phyloP scores from a whole-genome alignment of 331 rosid species.

The Acacia pycnantha region DNA sequence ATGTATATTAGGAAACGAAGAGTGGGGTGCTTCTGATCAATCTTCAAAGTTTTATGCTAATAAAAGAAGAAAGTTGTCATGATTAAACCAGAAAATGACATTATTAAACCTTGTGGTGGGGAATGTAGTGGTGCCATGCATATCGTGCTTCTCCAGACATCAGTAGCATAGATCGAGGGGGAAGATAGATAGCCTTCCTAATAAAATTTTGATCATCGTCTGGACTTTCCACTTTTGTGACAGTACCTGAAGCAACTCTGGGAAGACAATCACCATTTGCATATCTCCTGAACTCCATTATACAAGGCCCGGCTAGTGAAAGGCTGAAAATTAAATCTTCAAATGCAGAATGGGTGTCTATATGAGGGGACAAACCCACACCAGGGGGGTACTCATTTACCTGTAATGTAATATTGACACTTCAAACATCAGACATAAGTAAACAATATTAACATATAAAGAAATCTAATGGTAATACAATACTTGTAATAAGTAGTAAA shows the following conservation, averaged over 20 bases:
- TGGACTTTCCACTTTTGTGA: constrained; percentile 32
- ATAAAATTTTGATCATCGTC: constrained; percentile 51
- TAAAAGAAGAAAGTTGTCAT: neutral
- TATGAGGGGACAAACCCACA: constrained; percentile 95
- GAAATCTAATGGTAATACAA: neutral
- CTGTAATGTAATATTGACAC: constrained; percentile 43
- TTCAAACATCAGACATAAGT: constrained; percentile 25
- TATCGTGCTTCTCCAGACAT: constrained; percentile 92
- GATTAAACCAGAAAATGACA: neutral
- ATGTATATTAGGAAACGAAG: neutral
- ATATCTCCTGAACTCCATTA: constrained; percentile 90
- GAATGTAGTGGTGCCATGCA: constrained; percentile 96
- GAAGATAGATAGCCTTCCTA: constrained; percentile 76
- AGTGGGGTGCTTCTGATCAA: neutral
- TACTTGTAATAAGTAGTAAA: neutral
- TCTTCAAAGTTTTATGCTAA: neutral
- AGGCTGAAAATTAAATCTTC: constrained; percentile 96
- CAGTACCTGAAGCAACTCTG: constrained; percentile 41
- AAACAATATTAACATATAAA: constrained; percentile 15
- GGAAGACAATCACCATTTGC: constrained; percentile 46
- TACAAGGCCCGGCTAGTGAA: constrained; percentile 94
- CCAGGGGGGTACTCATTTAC: constrained; percentile 94
- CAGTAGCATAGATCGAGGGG: constrained; percentile 81
- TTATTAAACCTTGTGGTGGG: constrained; percentile 80
- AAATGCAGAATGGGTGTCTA: constrained; percentile 97